Conservation (phyloP, 2,329 filamentous ascomycete genomes). For the Chrysosporium queenslandicum region DNA sequence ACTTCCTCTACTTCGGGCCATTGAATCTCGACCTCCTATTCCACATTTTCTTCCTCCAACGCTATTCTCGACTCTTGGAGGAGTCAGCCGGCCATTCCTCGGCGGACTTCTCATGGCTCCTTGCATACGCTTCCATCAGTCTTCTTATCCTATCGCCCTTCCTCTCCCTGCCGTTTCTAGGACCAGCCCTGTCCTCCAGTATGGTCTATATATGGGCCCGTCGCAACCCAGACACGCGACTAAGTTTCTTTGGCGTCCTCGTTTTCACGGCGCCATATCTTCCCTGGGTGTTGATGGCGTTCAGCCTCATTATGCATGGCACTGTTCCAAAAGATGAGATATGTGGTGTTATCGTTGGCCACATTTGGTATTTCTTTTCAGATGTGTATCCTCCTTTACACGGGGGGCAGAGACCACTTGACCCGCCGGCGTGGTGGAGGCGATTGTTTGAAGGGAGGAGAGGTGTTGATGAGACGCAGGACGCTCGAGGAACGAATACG, state of each 20-base stretch:
- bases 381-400: conserved; percentile 93
- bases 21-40: conserved; percentile 90
- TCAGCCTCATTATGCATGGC: conserved; percentile 84
- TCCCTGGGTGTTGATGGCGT: conserved; percentile 89
- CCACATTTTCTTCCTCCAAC: conserved; percentile 96
- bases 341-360: conserved; percentile 85
- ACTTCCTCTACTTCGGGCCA: conserved; percentile 95
- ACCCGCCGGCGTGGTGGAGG: conserved; percentile 84
- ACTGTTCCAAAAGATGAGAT: conserved; percentile 91
- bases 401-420: conserved; percentile 71
- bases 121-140: conserved; percentile 71
- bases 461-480: conserved; percentile 25
- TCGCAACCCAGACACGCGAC: conserved; percentile 79
- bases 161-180: conserved; percentile 84
- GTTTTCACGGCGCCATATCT: conserved; percentile 91
- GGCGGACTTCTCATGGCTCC: conserved; percentile 88
- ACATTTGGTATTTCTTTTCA: conserved; percentile 96
- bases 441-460: conserved; percentile 58
- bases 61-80: conserved; percentile 89
- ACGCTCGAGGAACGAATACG: conserved; percentile 41
- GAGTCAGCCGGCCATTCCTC: conserved; percentile 86
- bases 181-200: conserved; percentile 83
- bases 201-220: conserved; percentile 97
- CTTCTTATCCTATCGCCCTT: conserved; percentile 75
- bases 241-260: conserved; percentile 79